A percentile compares a stretch with the other conserved stretches of the same genome.
Evolutionary conservation across 371 early-diverging fungal genomes (phyloP).

Genomic region (Saksenaea vasiformis): DNA sequence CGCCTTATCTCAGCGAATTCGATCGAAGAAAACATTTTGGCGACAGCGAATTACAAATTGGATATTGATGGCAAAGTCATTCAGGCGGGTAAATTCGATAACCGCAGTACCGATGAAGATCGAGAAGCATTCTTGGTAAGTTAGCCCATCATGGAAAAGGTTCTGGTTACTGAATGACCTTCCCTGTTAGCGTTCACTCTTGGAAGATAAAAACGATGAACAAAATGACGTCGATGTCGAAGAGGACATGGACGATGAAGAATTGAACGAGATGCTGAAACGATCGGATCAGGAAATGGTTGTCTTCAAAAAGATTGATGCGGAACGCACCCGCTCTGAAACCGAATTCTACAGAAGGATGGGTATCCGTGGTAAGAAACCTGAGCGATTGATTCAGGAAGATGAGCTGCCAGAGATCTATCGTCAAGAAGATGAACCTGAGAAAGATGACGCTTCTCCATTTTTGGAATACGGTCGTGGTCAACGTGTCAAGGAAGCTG

Average conservation of each 20-base stretch:
- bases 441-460: slow-evolving; percentile 47
- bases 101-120: slow-evolving; percentile 93
- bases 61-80: slow-evolving; percentile 98
- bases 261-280: slow-evolving; percentile 55
- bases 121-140: slow-evolving; percentile 81
- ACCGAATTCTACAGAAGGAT: slow-evolving; percentile 23
- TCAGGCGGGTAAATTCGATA: slow-evolving; percentile 98
- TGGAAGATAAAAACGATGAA: slow-evolving; percentile 70
- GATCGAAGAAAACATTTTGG: slow-evolving; percentile 96
- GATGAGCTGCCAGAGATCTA: slow-evolving; percentile 85
- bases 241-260: slow-evolving; percentile 68
- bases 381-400: slow-evolving; percentile 80
- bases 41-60: slow-evolving; percentile 93
- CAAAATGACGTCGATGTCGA: slow-evolving; percentile 58
- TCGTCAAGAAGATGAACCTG: slow-evolving; percentile 58
- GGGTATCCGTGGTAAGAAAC: slow-evolving; percentile 46
- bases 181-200: slow-evolving; percentile 59
- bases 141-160: too few species aligned
- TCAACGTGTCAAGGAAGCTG: slow-evolving; percentile 62
- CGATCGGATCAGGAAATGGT: slow-evolving; percentile 37
- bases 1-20: slow-evolving; percentile 94
- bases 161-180: neutral
- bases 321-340: slow-evolving; percentile 37
- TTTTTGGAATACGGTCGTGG: slow-evolving; percentile 57
- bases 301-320: slow-evolving; percentile 40